Evolutionary conservation across 306 rosid species (phyloP).

Genomic region (Cicer pinnatifidum): DNA sequence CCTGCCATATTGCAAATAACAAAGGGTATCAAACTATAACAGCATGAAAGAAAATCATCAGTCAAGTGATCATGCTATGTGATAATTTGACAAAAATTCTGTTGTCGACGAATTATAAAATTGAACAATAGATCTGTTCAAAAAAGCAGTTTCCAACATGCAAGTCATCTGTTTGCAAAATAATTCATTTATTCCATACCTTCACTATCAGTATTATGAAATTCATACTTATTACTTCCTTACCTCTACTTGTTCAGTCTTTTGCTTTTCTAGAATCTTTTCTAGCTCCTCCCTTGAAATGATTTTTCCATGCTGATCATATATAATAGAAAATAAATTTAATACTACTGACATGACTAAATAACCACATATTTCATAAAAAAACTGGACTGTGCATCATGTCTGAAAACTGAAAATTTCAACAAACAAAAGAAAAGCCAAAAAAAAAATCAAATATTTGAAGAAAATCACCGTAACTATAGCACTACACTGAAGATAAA

Average conservation of each 20-base stretch:
- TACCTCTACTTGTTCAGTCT: constrained; percentile 82
- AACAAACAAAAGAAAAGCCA: constrained; percentile 12
- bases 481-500: constrained; percentile 13
- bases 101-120: constrained; percentile 1
- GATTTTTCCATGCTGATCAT: constrained; percentile 79
- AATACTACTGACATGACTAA: constrained; percentile 33
- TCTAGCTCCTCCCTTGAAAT: constrained; percentile 88
- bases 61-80: not conserved
- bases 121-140: too few relatives aligned
- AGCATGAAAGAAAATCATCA: not conserved
- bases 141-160: too few relatives aligned
- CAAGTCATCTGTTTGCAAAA: constrained; percentile 17
- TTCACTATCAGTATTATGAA: constrained; percentile 13
- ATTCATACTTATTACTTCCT: constrained; percentile 32
- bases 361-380: constrained; percentile 28
- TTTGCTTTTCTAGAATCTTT: constrained; percentile 66
- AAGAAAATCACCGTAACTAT: constrained; percentile 20
- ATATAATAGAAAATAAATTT: constrained; percentile 44
- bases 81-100: not conserved
- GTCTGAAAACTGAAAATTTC: constrained; percentile 22
- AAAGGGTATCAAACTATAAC: constrained; percentile 41
- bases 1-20: constrained; percentile 51
- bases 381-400: constrained; percentile 6
- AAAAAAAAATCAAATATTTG: constrained; percentile 26
- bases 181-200: constrained; percentile 24